Evolutionary conservation across 805 yeast species (phyloP).

Genomic region (Saturnispora gosingensis): DNA sequence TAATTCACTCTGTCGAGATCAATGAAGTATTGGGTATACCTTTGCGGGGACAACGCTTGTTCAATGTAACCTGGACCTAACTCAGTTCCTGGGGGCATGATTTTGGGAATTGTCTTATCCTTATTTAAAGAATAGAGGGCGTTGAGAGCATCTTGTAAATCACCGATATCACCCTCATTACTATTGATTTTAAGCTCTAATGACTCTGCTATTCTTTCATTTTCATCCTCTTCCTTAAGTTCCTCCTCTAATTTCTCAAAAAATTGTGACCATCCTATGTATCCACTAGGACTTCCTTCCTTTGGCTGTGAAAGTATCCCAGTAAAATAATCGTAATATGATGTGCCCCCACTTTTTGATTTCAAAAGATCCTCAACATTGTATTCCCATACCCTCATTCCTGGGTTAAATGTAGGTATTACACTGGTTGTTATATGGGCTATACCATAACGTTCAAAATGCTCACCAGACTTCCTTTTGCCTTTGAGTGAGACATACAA

Average conservation of each 20-base stretch:
- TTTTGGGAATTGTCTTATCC: conserved; percentile 57
- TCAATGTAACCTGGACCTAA: conserved; percentile 72
- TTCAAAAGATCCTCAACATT: conserved; percentile 33
- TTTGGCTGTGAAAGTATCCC: conserved; percentile 27
- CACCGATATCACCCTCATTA: conserved; percentile 2
- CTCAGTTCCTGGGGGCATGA: conserved; percentile 42
- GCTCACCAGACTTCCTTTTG: conserved; percentile 32
- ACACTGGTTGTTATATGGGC: conserved; percentile 66
- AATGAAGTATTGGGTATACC: conserved; percentile 67
- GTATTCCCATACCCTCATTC: conserved; percentile 80
- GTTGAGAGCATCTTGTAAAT: conserved; percentile 12
- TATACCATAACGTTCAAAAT: conserved; percentile 54
- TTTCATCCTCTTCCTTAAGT: conserved; percentile 5
- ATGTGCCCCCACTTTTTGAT: neutral
- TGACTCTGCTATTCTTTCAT: conserved; percentile 5
- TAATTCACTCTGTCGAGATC: conserved; percentile 35
- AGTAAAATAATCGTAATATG: neutral
- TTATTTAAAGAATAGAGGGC: conserved; percentile 10
- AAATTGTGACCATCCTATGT: conserved; percentile 10
- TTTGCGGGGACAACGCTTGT: conserved; percentile 64
- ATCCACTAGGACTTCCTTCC: conserved; percentile 20
- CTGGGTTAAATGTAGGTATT: conserved; percentile 80
- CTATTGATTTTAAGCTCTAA: conserved; percentile 2
- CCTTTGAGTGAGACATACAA: conserved; percentile 44
- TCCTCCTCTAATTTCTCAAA: conserved; percentile 8